phyloP scores from a whole-genome alignment of 2,329 filamentous ascomycete species.

The Penicillium capsulatum region DNA sequence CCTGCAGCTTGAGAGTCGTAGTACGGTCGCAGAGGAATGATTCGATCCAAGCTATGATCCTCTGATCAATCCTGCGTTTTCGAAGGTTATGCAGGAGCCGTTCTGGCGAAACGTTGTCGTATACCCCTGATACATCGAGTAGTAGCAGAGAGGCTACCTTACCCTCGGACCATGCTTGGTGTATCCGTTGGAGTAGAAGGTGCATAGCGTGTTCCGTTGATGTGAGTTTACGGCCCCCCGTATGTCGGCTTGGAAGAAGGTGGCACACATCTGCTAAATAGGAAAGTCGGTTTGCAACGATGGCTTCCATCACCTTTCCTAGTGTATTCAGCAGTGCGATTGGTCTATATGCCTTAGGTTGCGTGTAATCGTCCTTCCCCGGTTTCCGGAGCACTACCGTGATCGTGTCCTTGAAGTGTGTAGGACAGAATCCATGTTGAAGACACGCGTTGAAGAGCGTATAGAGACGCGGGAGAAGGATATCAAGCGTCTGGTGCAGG shows the following conservation, averaged over 20 bases:
- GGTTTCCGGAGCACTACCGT: background rate
- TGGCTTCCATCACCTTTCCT: slow-evolving; percentile 10
- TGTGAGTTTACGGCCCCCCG: background rate
- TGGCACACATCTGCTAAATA: slow-evolving; percentile 7
- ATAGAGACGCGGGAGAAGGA: too few species aligned
- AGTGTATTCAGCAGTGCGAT: slow-evolving; percentile 8
- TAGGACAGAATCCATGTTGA: too few species aligned
- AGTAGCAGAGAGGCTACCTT: slow-evolving; percentile 7
- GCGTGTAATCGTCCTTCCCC: background rate
- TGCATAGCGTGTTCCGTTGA: slow-evolving; percentile 11
- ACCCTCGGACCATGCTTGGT: slow-evolving; percentile 5
- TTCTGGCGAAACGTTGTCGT: slow-evolving; percentile 10
- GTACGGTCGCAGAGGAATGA: background rate
- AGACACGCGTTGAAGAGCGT: too few species aligned
- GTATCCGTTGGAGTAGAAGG: slow-evolving; percentile 8
- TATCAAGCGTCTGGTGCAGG: too few species aligned
- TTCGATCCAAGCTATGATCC: background rate
- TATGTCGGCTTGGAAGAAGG: slow-evolving; percentile 7
- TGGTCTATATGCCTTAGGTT: slow-evolving; percentile 10
- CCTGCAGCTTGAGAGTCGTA: background rate
- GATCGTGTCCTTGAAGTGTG: too few species aligned
- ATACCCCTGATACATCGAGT: slow-evolving; percentile 12
- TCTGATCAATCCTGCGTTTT: background rate
- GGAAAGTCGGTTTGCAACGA: slow-evolving; percentile 6
- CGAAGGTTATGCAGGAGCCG: slow-evolving; percentile 6